Evolutionary conservation across 2,329 filamentous ascomycete species (phyloP).

Genomic region (Periconia macrospinosa): DNA sequence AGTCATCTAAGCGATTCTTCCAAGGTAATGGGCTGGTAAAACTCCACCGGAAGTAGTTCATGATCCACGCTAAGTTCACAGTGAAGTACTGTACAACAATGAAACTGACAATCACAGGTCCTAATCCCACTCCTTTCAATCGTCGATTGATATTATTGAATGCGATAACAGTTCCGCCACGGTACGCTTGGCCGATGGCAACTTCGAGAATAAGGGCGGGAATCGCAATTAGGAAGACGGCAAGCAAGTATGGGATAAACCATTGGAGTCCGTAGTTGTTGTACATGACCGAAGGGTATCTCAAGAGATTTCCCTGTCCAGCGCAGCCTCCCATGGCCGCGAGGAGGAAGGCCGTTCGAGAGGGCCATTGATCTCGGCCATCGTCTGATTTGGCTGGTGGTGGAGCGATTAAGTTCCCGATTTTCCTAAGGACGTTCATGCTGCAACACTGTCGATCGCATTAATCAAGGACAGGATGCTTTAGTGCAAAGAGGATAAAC

Average conservation of each 20-base stretch:
- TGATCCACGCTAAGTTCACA: conserved; percentile 17
- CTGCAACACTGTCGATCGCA: neutral
- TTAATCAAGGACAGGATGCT: neutral
- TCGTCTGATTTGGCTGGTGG: conserved; percentile 13
- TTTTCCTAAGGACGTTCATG: conserved; percentile 1
- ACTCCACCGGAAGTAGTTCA: conserved; percentile 17
- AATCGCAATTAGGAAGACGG: conserved; percentile 18
- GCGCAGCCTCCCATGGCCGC: conserved; percentile 16
- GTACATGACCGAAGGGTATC: conserved; percentile 18
- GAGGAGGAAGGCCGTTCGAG: conserved; percentile 16
- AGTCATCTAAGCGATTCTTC: conserved; percentile 46
- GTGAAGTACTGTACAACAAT: conserved; percentile 17
- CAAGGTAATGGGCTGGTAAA: conserved; percentile 16
- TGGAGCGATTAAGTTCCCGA: conserved; percentile 1
- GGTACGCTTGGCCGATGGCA: conserved; percentile 18
- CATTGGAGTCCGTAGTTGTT: conserved; percentile 22
- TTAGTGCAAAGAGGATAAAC: neutral
- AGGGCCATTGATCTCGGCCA: conserved; percentile 19
- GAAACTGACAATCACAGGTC: conserved; percentile 9
- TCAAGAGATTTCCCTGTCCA: conserved; percentile 18
- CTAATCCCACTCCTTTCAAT: conserved; percentile 16
- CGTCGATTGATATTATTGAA: conserved; percentile 20
- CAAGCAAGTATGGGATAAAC: conserved; percentile 16
- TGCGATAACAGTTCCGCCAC: conserved; percentile 19
- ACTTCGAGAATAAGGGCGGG: conserved; percentile 19